Conservation (phyloP, 257 asterid species). For the Plectranthus barbatus region DNA sequence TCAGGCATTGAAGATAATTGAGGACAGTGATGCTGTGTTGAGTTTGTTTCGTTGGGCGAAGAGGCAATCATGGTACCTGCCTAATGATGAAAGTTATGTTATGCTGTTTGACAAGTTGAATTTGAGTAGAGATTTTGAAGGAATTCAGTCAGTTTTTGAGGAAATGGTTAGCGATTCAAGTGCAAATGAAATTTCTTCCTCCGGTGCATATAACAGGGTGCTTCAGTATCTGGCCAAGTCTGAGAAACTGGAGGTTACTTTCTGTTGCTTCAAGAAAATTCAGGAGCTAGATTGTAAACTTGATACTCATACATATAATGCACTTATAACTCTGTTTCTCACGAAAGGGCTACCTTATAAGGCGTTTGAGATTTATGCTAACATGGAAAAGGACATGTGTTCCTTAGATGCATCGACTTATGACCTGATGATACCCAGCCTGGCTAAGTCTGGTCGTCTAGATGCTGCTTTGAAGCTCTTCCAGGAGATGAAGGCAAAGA, state of each 20-base stretch:
- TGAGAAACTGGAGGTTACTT: conserved; percentile 87
- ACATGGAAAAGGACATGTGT: conserved; percentile 53
- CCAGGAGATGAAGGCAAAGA: conserved; percentile 45
- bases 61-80: conserved; percentile 75
- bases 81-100: conserved; percentile 61
- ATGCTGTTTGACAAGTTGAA: conserved; percentile 72
- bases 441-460: conserved; percentile 89
- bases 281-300: conserved; percentile 67
- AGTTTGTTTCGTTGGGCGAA: conserved; percentile 86
- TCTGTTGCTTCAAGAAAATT: conserved; percentile 89
- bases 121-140: conserved; percentile 62
- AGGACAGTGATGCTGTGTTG: conserved; percentile 60
- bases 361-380: conserved; percentile 87
- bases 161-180: conserved; percentile 74
- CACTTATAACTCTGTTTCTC: conserved; percentile 70
- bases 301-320: conserved; percentile 67
- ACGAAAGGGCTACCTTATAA: conserved; percentile 80
- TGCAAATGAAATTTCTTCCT: conserved; percentile 30
- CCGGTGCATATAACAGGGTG: conserved; percentile 64
- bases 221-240: conserved; percentile 86
- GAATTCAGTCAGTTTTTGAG: conserved; percentile 73
- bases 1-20: conserved; percentile 78
- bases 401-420: conserved; percentile 72
- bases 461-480: conserved; percentile 62
- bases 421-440: conserved; percentile 83